Evolutionary conservation across 202 grass and related monocot species (phyloP), one percentile per base, ranked within the genome.

Genomic region (Hordeum pubiflorum): DNA sequence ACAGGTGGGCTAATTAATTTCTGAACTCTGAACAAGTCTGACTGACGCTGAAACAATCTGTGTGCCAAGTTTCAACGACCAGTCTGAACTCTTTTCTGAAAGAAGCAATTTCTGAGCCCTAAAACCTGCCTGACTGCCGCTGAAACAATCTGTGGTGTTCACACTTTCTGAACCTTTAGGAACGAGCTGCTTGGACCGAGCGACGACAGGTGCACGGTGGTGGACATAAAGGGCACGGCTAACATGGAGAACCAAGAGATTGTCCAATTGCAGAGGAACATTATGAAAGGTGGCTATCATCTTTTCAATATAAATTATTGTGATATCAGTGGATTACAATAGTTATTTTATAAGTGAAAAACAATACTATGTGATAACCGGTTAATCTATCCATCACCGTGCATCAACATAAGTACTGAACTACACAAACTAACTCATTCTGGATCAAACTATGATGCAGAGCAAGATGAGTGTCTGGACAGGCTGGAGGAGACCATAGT

Each of bases 391-490:
- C n/a, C 1, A 41, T 58, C 14, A 0, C 20, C 66, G 11, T 36
- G 55, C 36, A 27, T 60, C 15, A 11, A 9, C 41, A 37, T 13
- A 20, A 9, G 2, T 18, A 23, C 65, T 24, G 9, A 66, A 36
- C 17, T 21, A 1, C 3, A 14, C 5, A 40, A 69, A 13, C 3
- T 18, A 0, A 6, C 18, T 71, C 7, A 71, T 8, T 0, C 0
- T 65, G 69, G 52, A 5, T n/a, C n/a, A 24, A 33, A 50, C 46
- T 50, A 17, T 32, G 26, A 61, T 78, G 36, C 48, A 97, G 94
- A 97, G 64, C 94, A 93, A 89, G 91, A 93, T 22, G 77, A 88
- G 59, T 37, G 71, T 11, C 77, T 97, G 56, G 85, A 89, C 6
- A 87, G 81, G 60, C 77, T 93, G 14, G 94, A 80, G 58, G 87